Base-by-base conservation (phyloP, 148 eudicot genomes). In the Fagopyrum esculentum region DNA sequence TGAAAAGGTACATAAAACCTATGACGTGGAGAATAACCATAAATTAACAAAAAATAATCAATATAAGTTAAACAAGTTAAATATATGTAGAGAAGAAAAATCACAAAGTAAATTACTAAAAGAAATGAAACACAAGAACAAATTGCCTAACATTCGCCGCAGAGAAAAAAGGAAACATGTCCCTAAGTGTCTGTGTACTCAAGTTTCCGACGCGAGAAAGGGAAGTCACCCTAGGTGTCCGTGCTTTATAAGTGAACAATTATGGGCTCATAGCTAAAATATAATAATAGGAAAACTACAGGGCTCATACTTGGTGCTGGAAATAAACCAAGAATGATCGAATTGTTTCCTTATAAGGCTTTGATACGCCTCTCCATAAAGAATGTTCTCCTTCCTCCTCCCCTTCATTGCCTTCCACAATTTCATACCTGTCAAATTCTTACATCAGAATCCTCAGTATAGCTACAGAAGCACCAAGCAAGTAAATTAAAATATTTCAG, bases 281-380 rank as follows among this genome's bases (percentile, higher is more conserved):
- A 72, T 30, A 49, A 26, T 75, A 70, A 47, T 63, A 45, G 22
- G 11, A 30, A 50, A 40, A 9, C 52, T 48, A 15, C 11, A 69
- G 71, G 49, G 44, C 9, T 71, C 69, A 47, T 82, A 95, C 99
- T 97, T 95, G 96, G 80, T 89, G 82, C 87, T 92, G 99, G 83
- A 95, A 95, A 81, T 86, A 95, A 73, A 81, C 94, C 80, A 95
- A 81, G 81, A 95, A 92, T 26, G 96, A 77, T 49, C 97, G 82
- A 80, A 95, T 95, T 9, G 96, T 90, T 85, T 95, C 99, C 79
- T 93, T 84, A 74, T 95, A 95, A 64, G 99, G 93, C 73, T 86
- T 91, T 46, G 99, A 95, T 79, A 95, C 97, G 79, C 86, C 99
- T 70, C 75, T 78, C 99, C 99, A 95, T 35, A 95, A 77, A 72